Percentiles rank a stretch among this genome's conserved stretches.
Evolutionary conservation across 208 protist species (phyloP).

Genomic region (Angomonas ambiguus): DNA sequence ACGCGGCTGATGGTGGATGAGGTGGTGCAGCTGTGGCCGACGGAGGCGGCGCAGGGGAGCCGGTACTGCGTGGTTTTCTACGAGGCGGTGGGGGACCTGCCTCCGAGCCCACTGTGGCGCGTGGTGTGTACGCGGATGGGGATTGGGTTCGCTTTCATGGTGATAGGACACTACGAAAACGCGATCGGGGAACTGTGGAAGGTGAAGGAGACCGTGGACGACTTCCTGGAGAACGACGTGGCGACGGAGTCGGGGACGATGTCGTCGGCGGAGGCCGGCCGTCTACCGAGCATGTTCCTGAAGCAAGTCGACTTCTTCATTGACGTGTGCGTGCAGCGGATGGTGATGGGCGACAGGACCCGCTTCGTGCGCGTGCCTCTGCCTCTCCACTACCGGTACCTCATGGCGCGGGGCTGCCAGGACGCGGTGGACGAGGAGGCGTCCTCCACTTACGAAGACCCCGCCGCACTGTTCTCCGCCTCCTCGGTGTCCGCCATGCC

Average conservation of each 20-base stretch:
- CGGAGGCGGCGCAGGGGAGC: background rate
- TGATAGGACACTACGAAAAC: constrained; percentile 26
- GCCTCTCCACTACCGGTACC: background rate
- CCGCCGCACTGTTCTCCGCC: background rate
- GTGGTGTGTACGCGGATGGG: constrained; percentile 15
- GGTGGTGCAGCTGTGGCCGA: constrained; percentile 18
- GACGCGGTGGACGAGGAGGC: background rate
- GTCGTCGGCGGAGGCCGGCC: background rate
- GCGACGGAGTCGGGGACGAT: constrained; percentile 10
- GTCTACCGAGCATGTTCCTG: background rate
- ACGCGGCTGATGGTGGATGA: constrained; percentile 29
- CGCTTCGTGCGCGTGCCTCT: constrained; percentile 11
- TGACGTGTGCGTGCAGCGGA: constrained; percentile 14
- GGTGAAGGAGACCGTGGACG: constrained; percentile 17
- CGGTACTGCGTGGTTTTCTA: constrained; percentile 1
- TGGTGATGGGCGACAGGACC: constrained; percentile 4
- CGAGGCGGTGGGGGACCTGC: constrained; percentile 19
- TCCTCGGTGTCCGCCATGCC: background rate
- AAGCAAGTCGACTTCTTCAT: constrained; percentile 6
- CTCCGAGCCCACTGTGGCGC: constrained; percentile 18
- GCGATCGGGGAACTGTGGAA: constrained; percentile 14
- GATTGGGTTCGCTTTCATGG: constrained; percentile 32
- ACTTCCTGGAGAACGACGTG: constrained; percentile 14
- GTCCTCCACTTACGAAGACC: background rate
- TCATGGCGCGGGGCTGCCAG: background rate